Evolutionary conservation across 2,329 filamentous ascomycete species (phyloP).

Genomic region (Thelonectria rubi): DNA sequence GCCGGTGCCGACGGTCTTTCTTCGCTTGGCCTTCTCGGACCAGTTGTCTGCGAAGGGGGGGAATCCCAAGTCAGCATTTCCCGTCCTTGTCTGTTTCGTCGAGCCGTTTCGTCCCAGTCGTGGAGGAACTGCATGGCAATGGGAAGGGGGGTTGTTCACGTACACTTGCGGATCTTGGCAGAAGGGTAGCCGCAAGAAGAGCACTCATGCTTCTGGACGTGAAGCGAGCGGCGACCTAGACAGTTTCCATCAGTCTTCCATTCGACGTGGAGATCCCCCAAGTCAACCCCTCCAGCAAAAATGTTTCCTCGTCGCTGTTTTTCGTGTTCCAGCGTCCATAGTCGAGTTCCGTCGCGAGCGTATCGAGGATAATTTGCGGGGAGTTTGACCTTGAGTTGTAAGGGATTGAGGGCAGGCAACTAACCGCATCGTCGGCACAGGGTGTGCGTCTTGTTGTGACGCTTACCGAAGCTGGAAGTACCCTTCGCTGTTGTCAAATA

Average conservation of each 20-base stretch:
- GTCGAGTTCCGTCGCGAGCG: conserved; percentile 25
- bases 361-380: conserved; percentile 26
- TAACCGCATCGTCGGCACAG: conserved; percentile 98
- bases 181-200: conserved; percentile 94
- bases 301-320: conserved; percentile 30
- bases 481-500: conserved; percentile 59
- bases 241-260: conserved; percentile 40
- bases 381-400: conserved; percentile 15
- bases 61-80: conserved; percentile 31
- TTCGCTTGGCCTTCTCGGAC: conserved; percentile 99
- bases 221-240: conserved; percentile 91
- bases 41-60: conserved; percentile 81
- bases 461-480: conserved; percentile 66
- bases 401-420: conserved; percentile 53
- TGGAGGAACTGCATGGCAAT: conserved; percentile 8
- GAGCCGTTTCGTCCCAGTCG: conserved; percentile 16
- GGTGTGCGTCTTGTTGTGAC: conserved; percentile 98
- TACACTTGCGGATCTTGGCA: conserved; percentile 99
- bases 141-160: conserved; percentile 54
- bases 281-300: conserved; percentile 17
- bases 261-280: conserved; percentile 12
- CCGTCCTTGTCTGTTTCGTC: background rate
- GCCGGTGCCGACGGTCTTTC: conserved; percentile 98
- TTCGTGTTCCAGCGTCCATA: conserved; percentile 21
- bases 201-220: conserved; percentile 99